A percentile compares a stretch with the other conserved stretches of the same genome.
These are phyloP conservation scores for Aquilaria malaccensis DNA, from an alignment of 345 rosid species.

Conservation along the genomic window DNA sequence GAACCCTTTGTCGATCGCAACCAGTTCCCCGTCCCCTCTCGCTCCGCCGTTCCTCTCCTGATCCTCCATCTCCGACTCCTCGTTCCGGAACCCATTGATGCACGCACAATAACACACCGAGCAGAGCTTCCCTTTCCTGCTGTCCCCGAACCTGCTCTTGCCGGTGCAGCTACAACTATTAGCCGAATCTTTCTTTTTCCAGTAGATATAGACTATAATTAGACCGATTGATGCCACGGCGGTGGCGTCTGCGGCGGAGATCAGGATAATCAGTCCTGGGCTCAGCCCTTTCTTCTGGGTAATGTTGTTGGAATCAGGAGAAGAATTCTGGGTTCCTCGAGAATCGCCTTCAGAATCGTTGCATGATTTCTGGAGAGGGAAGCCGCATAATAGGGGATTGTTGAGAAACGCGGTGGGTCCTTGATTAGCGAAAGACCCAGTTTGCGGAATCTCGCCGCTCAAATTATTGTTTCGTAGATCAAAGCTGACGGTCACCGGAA, in stretches of 20 bases:
- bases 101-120: constrained; percentile 26
- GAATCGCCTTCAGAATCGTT: constrained; percentile 24
- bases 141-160: constrained; percentile 47
- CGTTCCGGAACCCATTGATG: constrained; percentile 21
- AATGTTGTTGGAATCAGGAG: constrained; percentile 19
- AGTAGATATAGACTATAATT: constrained; percentile 63
- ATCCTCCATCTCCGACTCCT: constrained; percentile 70
- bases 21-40: constrained; percentile 68
- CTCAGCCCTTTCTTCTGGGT: constrained; percentile 41
- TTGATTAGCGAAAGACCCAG: constrained; percentile 86
- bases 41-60: constrained; percentile 27
- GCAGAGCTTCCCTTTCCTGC: constrained; percentile 25
- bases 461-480: constrained; percentile 78
- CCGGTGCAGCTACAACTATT: constrained; percentile 83
- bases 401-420: constrained; percentile 95
- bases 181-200: constrained; percentile 82
- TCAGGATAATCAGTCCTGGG: constrained; percentile 60
- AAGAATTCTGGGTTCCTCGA: constrained; percentile 22
- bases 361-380: constrained; percentile 87
- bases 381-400: constrained; percentile 77
- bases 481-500: constrained; percentile 79
- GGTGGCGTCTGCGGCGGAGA: constrained; percentile 74
- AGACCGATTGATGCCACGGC: constrained; percentile 78
- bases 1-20: constrained; percentile 90
- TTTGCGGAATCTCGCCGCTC: constrained; percentile 84